Percentiles rank a stretch among this genome's conserved stretches.
These are phyloP conservation scores for Periconia sp. DNA, from an alignment of 2,329 filamentous ascomycete species.

Conservation along the genomic window DNA sequence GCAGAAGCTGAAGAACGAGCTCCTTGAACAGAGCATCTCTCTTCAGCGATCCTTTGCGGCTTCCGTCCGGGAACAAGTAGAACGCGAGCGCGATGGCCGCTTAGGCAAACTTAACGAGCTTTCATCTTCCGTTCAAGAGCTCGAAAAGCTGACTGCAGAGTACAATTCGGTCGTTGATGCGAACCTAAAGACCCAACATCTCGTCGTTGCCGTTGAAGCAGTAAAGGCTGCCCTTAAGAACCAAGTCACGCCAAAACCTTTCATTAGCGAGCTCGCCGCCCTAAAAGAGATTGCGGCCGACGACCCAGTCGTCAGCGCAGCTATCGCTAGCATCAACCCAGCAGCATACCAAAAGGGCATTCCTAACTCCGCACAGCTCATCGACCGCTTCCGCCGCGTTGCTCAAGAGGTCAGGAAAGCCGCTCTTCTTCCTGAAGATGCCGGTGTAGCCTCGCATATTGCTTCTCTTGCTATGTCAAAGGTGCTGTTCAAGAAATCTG, in stretches of 20 bases:
- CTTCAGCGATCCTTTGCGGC: slow-evolving; percentile 84
- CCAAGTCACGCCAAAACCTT: slow-evolving; percentile 76
- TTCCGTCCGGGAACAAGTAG: slow-evolving; percentile 80
- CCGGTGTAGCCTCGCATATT: slow-evolving; percentile 91
- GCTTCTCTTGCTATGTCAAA: slow-evolving; percentile 90
- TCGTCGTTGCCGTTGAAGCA: slow-evolving; percentile 93
- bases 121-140: slow-evolving; percentile 75
- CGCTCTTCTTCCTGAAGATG: slow-evolving; percentile 87
- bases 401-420: slow-evolving; percentile 94
- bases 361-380: slow-evolving; percentile 80
- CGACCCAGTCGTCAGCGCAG: slow-evolving; percentile 86
- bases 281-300: slow-evolving; percentile 89
- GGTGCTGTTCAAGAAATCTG: slow-evolving; percentile 90
- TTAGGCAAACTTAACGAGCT: slow-evolving; percentile 86
- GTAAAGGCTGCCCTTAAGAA: slow-evolving; percentile 84
- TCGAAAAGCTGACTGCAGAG: slow-evolving; percentile 84
- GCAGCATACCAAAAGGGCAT: slow-evolving; percentile 91
- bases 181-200: slow-evolving; percentile 92
- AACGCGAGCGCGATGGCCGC: slow-evolving; percentile 84
- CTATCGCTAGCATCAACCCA: slow-evolving; percentile 96
- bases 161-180: slow-evolving; percentile 91
- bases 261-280: slow-evolving; percentile 90
- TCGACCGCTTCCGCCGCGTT: slow-evolving; percentile 95
- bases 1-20: slow-evolving; percentile 80
- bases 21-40: slow-evolving; percentile 87